phyloP scores from a whole-genome alignment of 148 eudicot species.

The Polygonum maritimum region DNA sequence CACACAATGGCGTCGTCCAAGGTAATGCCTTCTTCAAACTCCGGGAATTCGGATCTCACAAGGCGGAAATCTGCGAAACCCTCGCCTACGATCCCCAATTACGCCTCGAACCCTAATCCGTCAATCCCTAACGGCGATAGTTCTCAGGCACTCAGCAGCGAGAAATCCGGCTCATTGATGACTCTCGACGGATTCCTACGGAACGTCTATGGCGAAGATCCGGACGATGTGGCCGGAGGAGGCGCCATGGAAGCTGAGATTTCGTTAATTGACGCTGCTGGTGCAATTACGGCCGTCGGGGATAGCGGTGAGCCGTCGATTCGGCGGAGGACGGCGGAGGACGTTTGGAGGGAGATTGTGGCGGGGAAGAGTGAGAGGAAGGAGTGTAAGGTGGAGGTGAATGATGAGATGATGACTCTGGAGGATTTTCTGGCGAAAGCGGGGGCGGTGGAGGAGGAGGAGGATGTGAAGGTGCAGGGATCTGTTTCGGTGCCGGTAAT shows the following conservation, averaged over 20 bases:
- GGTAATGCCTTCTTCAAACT: slow-evolving; percentile 36
- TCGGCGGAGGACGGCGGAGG: slow-evolving; percentile 48
- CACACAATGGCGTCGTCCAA: slow-evolving; percentile 44
- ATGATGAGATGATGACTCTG: slow-evolving; percentile 69
- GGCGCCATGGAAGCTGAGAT: slow-evolving; percentile 34
- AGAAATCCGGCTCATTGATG: slow-evolving; percentile 4
- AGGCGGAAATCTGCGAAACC: slow-evolving; percentile 13
- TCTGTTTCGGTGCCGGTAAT: slow-evolving; percentile 3
- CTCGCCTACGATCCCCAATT: slow-evolving; percentile 17
- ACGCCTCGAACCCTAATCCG: slow-evolving; percentile 5
- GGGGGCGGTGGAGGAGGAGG: slow-evolving; percentile 40
- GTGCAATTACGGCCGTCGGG: slow-evolving; percentile 38
- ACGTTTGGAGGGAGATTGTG: slow-evolving; percentile 80
- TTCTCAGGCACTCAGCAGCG: not conserved
- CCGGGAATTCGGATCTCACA: slow-evolving; percentile 40
- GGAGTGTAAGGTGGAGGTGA: slow-evolving; percentile 45
- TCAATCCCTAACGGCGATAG: slow-evolving; percentile 1
- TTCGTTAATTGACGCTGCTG: slow-evolving; percentile 43
- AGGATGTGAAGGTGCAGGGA: slow-evolving; percentile 23
- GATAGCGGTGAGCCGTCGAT: slow-evolving; percentile 14
- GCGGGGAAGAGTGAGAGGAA: slow-evolving; percentile 27
- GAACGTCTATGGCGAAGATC: slow-evolving; percentile 14
- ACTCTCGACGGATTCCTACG: slow-evolving; percentile 23
- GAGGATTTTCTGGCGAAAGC: slow-evolving; percentile 76
- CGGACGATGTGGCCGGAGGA: slow-evolving; percentile 1